phyloP scores from a whole-genome alignment of 345 rosid species.

The Salix caprea region DNA sequence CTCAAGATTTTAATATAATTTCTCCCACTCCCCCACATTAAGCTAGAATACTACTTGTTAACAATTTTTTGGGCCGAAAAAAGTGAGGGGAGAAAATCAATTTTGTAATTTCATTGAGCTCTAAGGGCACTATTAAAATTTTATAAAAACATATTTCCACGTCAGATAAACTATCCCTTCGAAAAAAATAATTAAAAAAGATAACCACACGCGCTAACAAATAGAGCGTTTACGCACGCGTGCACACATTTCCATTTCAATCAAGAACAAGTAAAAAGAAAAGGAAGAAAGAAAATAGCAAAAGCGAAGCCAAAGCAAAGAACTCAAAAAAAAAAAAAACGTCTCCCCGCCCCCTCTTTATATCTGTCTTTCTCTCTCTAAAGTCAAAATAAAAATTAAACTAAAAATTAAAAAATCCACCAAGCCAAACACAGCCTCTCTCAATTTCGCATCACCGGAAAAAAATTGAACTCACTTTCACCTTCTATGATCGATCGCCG shows the following conservation, averaged over 20 bases:
- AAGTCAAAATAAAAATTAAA: constrained; percentile 37
- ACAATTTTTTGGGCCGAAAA: neutral
- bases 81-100: neutral
- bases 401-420: constrained; percentile 2
- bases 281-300: too few relatives aligned
- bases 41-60: neutral
- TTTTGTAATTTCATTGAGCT: neutral
- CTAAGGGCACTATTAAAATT: neutral
- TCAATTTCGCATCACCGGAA: constrained; percentile 2
- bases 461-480: neutral
- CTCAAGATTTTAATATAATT: too few relatives aligned
- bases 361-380: constrained; percentile 10
- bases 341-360: constrained; percentile 20
- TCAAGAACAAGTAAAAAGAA: constrained; percentile 3
- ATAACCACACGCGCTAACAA: neutral
- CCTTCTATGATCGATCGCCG: constrained; percentile 41
- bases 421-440: constrained; percentile 10
- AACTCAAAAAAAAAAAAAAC: constrained; percentile 15
- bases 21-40: neutral
- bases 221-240: neutral
- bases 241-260: neutral
- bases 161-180: constrained; percentile 21
- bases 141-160: constrained; percentile 15
- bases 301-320: constrained; percentile 17
- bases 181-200: neutral